Evolutionary conservation across 257 asterid genomes (phyloP).

Genomic region (Galeopsis tetrahit): DNA sequence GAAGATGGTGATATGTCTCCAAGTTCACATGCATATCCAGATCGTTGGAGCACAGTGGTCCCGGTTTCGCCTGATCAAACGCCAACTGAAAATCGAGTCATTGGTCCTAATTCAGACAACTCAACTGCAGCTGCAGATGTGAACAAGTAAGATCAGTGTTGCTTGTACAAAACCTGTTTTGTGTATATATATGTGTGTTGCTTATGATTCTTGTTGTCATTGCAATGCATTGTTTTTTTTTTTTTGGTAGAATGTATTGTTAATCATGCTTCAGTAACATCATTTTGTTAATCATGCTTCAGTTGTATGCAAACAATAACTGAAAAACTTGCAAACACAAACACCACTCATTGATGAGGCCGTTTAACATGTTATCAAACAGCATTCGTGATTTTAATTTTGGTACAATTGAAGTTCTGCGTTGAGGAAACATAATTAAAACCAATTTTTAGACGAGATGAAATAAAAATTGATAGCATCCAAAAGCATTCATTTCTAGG

Average conservation of each 20-base stretch:
- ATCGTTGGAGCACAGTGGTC: conserved; percentile 19
- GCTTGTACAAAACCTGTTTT: background rate
- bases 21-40: background rate
- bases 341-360: too few relatives aligned
- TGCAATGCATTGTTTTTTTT: too few relatives aligned
- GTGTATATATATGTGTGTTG: background rate
- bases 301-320: too few relatives aligned
- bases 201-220: background rate
- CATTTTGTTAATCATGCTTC: too few relatives aligned
- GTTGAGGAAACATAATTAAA: background rate
- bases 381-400: too few relatives aligned
- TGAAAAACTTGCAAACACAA: too few relatives aligned
- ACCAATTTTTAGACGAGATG: too few relatives aligned
- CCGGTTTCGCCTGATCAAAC: conserved; percentile 18
- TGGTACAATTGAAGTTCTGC: background rate
- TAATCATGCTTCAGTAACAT: too few relatives aligned
- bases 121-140: background rate
- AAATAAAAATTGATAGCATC: too few relatives aligned
- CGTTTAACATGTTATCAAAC: too few relatives aligned
- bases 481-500: too few relatives aligned
- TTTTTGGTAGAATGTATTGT: too few relatives aligned
- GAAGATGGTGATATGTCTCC: conserved; percentile 18
- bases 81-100: background rate
- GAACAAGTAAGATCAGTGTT: background rate
- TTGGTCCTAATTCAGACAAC: background rate